Base-by-base conservation (phyloP, 208 protist genomes). In the Leptomonas pyrrhocoris region DNA sequence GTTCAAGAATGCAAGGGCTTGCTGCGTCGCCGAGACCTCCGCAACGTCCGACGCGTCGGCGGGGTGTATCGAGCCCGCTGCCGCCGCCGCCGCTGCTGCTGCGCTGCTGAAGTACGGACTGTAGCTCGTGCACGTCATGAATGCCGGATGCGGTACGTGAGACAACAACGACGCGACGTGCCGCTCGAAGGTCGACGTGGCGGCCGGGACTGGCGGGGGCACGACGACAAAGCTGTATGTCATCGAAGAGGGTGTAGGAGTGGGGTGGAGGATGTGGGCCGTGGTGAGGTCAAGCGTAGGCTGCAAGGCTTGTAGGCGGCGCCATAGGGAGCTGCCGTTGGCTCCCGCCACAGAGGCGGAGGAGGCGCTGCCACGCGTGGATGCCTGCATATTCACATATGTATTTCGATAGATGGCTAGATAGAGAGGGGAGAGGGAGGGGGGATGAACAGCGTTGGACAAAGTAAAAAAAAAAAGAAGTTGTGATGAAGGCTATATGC, bases 191-290 rank as follows among this genome's bases (percentile, higher is more conserved):
- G 31, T 53, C 1, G 60, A 3, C 0, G 48, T 64, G 25, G 79
- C 79, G 5, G 79, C 67, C 23, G 79, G 79, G 9, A 73, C 79
- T 2, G 79, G 79, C 15, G 79, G 79, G 9, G 79, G 79, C 19
- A 84, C 79, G n/a, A 84, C 79, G 0, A 68, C 73, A 25, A 77
- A 80, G 65, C 79, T 80, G 65, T 71, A 84, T 16, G 69, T 61
- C 53, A 75, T 75, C 31, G 9, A 28, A 16, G 15, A 36, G 40
- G 58, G 38, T 12, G 57, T 27, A 21, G 57, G 25, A 12, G 40
- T 1, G 0, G 58, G 16, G 13, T 16, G 4, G 11, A 34, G 2
- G 19, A 18, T 30, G 28, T 31, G 2, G 18, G 46, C 8, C 11
- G 60, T 45, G 18, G 34, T 9, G 13, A 74, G 51, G 6, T 27